Conservation (phyloP, 1,284 basidiomycete species). For the Abortiporus biennis region DNA sequence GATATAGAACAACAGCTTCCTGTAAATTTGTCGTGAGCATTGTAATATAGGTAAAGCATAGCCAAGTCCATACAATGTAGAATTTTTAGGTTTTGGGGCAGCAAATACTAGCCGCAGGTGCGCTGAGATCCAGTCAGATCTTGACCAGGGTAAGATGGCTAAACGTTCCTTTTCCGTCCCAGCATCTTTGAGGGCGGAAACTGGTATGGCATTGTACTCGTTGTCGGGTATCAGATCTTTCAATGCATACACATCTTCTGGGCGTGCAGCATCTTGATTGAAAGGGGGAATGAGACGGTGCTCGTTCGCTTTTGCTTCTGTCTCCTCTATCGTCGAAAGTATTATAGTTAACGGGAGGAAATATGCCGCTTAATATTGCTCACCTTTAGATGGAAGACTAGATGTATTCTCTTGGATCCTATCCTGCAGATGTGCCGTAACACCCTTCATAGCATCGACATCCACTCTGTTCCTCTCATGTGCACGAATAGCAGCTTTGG, state of each 20-base stretch:
- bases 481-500: constrained; percentile 78
- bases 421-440: constrained; percentile 73
- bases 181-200: constrained; percentile 48
- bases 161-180: constrained; percentile 42
- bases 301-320: constrained; percentile 53
- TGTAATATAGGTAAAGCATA: not conserved
- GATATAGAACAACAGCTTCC: constrained; percentile 76
- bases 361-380: constrained; percentile 16
- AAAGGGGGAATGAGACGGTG: constrained; percentile 73
- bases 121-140: constrained; percentile 64
- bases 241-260: constrained; percentile 73
- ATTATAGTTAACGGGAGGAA: not conserved
- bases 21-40: constrained; percentile 22
- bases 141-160: constrained; percentile 52
- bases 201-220: constrained; percentile 66
- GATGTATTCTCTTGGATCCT: constrained; percentile 70
- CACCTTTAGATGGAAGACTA: constrained; percentile 63
- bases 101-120: constrained; percentile 43
- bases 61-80: constrained; percentile 40
- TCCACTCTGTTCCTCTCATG: constrained; percentile 86
- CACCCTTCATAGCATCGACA: constrained; percentile 76
- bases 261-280: constrained; percentile 55
- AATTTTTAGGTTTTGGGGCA: constrained; percentile 47
- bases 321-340: constrained; percentile 43
- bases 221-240: constrained; percentile 70